phyloP scores from a whole-genome alignment of 257 asterid genomes.

The Lycium barbarum region DNA sequence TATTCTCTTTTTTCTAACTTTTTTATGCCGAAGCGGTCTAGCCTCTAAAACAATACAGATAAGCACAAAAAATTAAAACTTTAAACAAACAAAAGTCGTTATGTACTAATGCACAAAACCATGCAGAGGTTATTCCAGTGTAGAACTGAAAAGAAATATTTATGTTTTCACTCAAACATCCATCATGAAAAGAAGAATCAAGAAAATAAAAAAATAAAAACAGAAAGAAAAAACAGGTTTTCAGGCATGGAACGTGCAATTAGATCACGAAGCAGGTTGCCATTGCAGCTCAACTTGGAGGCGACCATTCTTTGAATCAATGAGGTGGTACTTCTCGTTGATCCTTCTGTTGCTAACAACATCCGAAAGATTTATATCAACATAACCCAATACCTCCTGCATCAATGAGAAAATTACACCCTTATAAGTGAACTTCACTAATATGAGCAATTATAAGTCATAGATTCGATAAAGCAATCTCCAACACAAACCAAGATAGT shows the following conservation, averaged over 20 bases:
- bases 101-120: constrained; percentile 15
- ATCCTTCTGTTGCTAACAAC: constrained; percentile 57
- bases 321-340: constrained; percentile 56
- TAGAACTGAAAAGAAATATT: constrained; percentile 8
- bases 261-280: constrained; percentile 45
- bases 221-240: not conserved
- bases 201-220: not conserved
- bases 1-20: no score
- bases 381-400: constrained; percentile 54
- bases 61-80: not conserved
- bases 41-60: not conserved
- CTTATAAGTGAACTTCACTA: no score
- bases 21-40: not conserved
- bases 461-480: not conserved
- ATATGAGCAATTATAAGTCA: not conserved
- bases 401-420: not conserved
- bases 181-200: not conserved
- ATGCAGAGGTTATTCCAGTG: not conserved
- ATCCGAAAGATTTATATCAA: constrained; percentile 53
- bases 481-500: not conserved
- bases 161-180: constrained; percentile 4
- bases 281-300: constrained; percentile 56
- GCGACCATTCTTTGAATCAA: constrained; percentile 55
- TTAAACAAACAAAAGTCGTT: not conserved
- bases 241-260: not conserved